A percentile compares a stretch with the other conserved stretches of the same genome.
phyloP scores from a whole-genome alignment of 2,329 filamentous ascomycete species.

The Phaeosphaeriaceae sp. region DNA sequence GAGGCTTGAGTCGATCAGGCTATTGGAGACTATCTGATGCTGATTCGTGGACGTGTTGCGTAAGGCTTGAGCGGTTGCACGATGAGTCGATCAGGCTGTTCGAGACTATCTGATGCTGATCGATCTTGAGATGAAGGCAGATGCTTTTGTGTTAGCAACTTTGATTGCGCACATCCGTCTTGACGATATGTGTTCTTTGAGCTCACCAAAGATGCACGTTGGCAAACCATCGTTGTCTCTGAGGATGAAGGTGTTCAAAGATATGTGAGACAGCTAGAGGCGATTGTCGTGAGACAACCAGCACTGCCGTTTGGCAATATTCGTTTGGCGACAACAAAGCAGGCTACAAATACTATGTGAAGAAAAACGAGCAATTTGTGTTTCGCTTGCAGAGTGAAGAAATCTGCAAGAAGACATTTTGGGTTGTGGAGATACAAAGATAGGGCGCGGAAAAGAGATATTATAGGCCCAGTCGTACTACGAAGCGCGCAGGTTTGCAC shows the following conservation, averaged over 20 bases:
- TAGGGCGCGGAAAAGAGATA: neutral
- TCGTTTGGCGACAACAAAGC: slow-evolving; percentile 18
- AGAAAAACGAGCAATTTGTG: neutral
- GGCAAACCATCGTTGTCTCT: slow-evolving; percentile 3
- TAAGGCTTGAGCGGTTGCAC: neutral
- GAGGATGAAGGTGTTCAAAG: slow-evolving; percentile 1
- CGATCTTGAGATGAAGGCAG: neutral
- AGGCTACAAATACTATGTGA: slow-evolving; percentile 8
- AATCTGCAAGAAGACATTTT: slow-evolving; percentile 4
- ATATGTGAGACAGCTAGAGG: neutral
- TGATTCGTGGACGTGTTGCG: too few species aligned
- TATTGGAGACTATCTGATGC: neutral
- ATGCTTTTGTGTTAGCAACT: neutral
- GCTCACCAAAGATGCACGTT: neutral
- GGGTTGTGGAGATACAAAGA: neutral
- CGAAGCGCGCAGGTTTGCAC: neutral
- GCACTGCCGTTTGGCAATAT: slow-evolving; percentile 7
- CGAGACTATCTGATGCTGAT: neutral
- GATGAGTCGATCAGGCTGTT: neutral
- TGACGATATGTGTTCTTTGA: neutral
- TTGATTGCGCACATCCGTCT: neutral
- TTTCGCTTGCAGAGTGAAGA: neutral
- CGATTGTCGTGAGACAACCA: slow-evolving; percentile 23
- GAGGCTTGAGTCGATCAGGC: neutral
- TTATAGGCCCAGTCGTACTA: neutral